These are phyloP conservation scores for Paratinospora sagittata DNA, from an alignment of 164 flowering plant species.

Conservation along the genomic window DNA sequence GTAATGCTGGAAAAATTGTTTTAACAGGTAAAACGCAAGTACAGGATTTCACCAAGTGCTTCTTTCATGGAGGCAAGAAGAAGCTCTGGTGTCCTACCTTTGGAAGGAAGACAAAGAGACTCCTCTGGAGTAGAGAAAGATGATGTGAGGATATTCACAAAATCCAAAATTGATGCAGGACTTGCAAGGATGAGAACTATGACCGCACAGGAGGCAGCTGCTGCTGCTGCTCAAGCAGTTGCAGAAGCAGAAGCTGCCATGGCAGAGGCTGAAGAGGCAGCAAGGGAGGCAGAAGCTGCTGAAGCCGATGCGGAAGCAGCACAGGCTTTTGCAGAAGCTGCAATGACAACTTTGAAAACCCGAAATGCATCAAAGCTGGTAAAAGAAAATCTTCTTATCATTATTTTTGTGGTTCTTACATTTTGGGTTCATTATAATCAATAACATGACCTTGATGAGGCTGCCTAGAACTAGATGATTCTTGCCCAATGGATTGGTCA, in stretches of 20 bases:
- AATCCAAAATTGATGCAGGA: constrained; percentile 63
- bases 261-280: constrained; percentile 86
- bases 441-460: neutral
- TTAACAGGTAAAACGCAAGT: constrained; percentile 71
- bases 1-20: neutral
- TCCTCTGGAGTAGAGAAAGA: constrained; percentile 32
- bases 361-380: constrained; percentile 40
- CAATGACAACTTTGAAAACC: constrained; percentile 52
- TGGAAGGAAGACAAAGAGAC: constrained; percentile 34
- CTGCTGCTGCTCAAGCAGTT: constrained; percentile 82
- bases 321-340: constrained; percentile 84
- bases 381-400: constrained; percentile 3
- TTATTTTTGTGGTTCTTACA: neutral
- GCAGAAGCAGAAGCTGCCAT: constrained; percentile 92
- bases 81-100: constrained; percentile 22
- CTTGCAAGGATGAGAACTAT: constrained; percentile 57
- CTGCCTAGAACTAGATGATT: no score
- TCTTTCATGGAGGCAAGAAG: constrained; percentile 40
- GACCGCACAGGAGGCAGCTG: constrained; percentile 83
- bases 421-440: neutral
- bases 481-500: no score
- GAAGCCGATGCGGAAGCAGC: constrained; percentile 96
- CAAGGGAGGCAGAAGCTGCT: constrained; percentile 80
- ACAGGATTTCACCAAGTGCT: constrained; percentile 44
- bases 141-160: constrained; percentile 30